phyloP scores from a whole-genome alignment of 345 rosid genomes.

The Leavenworthia alabamica region DNA sequence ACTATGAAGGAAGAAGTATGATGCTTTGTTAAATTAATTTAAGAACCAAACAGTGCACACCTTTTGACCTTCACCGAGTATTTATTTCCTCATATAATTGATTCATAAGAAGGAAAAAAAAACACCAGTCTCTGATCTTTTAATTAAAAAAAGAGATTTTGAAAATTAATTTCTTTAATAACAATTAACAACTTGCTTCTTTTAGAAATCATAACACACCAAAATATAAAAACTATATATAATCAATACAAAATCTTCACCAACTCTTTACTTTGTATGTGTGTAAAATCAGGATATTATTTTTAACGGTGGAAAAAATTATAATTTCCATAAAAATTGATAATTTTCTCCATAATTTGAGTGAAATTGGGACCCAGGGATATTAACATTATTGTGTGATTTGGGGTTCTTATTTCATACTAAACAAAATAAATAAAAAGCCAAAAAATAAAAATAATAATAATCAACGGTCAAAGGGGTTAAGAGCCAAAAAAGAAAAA shows the following conservation, averaged over 20 bases:
- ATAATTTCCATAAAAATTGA: neutral
- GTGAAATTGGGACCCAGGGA: neutral
- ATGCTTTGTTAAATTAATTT: neutral
- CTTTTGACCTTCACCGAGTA: constrained; percentile 5
- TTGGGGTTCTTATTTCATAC: neutral
- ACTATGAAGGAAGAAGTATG: neutral
- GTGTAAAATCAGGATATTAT: neutral
- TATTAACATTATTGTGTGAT: neutral
- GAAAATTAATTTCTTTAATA: neutral
- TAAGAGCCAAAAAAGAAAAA: neutral
- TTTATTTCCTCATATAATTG: constrained; percentile 9
- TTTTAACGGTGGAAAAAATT: neutral
- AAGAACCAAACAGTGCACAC: constrained; percentile 1
- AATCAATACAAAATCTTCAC: neutral
- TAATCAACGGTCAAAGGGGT: constrained; percentile 28
- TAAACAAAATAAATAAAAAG: constrained; percentile 4
- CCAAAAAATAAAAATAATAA: constrained; percentile 9
- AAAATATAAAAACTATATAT: neutral
- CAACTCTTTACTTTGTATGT: neutral
- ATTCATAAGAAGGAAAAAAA: neutral
- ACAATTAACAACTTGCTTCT: neutral
- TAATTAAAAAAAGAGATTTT: neutral
- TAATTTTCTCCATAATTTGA: neutral
- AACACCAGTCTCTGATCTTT: neutral
- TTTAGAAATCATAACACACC: neutral